Evolutionary conservation across 176 grass and related monocot genomes (phyloP), one percentile per base, ranked within the genome.

Genomic region (Phoenix dactylifera): DNA sequence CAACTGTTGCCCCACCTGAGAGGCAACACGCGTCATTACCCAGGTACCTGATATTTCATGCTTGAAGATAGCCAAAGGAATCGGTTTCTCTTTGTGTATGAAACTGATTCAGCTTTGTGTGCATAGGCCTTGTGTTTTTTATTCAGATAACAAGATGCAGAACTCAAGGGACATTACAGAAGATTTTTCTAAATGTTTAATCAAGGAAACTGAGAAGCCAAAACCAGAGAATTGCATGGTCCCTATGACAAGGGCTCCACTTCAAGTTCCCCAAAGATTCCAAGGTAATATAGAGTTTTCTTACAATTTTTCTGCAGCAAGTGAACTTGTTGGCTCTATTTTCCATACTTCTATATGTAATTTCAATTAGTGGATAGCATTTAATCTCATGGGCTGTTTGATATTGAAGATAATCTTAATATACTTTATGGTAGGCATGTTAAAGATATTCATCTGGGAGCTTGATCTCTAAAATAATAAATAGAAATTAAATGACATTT

Each of bases 171-270:
- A 68, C 30, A 85, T 95, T 39, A 74, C 81, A 0, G 81, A 85
- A 62, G 85, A 88, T 82, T 74, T 95, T 71, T 88, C 89, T 14
- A 95, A 83, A 53, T 95, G 89, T 70, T 68, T 95, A 76, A 88
- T 95, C 60, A 82, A 79, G 72, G 85, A 95, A 63, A 14, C 55
- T 26, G 71, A 81, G 58, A 94, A 74, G 60, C 15, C 57, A 51
- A 77, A 76, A 29, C 63, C 65, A 73, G 64, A 82, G 52, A 68
- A 67, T 72, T 24, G 65, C 76, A 58, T 62, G 66, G 68, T 60
- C 35, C 54, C 68, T 60, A 60, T 77, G 74, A 79, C 44, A 55
- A 88, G 85, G 71, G 54, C 68, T 60, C 77, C 83, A 30, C 22
- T 54, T 58, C 73, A 77, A 73, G 57, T 85, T 74, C 80, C 75